phyloP scores from a whole-genome alignment of 2,329 filamentous ascomycete genomes.

The Colletotrichum brevisporum region DNA sequence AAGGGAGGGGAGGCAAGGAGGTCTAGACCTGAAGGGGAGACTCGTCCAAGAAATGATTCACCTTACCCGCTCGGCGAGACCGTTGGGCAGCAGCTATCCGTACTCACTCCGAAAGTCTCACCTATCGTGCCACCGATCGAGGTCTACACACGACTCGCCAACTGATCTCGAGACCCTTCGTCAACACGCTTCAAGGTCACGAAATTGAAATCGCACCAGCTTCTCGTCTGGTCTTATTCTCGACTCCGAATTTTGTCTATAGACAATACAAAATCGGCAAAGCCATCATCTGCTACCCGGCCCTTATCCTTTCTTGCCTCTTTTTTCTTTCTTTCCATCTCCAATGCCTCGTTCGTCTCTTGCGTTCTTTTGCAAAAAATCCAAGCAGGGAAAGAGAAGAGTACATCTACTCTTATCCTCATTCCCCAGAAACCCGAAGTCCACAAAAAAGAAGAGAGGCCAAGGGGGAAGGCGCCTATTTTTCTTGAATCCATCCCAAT shows the following conservation, averaged over 20 bases:
- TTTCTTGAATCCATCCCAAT: neutral
- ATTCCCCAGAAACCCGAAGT: slow-evolving; percentile 22
- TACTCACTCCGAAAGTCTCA: too few species aligned
- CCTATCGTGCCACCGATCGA: too few species aligned
- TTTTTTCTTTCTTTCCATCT: neutral
- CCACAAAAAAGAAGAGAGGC: neutral
- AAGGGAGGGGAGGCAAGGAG: too few species aligned
- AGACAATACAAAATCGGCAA: too few species aligned
- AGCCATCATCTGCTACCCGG: too few species aligned
- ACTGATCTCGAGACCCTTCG: too few species aligned
- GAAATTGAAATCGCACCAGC: slow-evolving; percentile 12
- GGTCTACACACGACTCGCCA: neutral
- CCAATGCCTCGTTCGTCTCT: too few species aligned
- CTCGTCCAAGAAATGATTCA: neutral
- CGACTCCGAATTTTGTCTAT: too few species aligned
- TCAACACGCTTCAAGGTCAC: neutral
- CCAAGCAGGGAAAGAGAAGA: too few species aligned
- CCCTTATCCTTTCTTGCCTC: neutral
- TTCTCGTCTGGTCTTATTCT: slow-evolving; percentile 20
- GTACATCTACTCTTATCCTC: neutral
- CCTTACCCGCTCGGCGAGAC: neutral
- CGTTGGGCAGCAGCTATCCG: neutral
- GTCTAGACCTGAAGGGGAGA: neutral
- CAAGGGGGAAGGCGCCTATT: neutral
- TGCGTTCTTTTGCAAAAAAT: too few species aligned